Evolutionary conservation across 257 asterid genomes (phyloP).

Genomic region (Anisodus tanguticus): DNA sequence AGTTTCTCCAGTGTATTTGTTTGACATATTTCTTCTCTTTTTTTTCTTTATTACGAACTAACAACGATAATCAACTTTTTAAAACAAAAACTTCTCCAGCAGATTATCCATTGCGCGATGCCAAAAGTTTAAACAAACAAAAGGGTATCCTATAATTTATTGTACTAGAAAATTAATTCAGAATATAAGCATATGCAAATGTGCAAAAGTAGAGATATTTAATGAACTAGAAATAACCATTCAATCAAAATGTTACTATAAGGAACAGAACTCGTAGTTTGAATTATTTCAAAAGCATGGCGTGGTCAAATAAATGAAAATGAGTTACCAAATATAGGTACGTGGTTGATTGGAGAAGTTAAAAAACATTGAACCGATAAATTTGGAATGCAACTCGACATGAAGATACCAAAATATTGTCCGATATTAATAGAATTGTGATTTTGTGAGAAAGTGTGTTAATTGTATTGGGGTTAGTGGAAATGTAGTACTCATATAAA

Average conservation of each 20-base stretch:
- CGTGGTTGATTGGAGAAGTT: too few species aligned
- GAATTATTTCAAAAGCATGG: neutral
- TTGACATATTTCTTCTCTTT: neutral
- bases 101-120: too few species aligned
- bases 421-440: neutral
- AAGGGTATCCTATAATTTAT: too few species aligned
- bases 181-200: too few species aligned
- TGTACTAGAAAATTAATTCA: too few species aligned
- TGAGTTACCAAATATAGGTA: too few species aligned
- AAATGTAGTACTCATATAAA: conserved; percentile 20
- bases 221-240: too few species aligned
- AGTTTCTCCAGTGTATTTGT: neutral
- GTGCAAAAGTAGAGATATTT: too few species aligned
- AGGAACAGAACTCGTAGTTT: neutral
- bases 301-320: neutral
- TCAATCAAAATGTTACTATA: neutral
- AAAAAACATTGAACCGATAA: neutral
- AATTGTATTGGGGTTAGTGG: conserved; percentile 12
- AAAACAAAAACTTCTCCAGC: neutral
- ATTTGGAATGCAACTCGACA: conserved; percentile 19
- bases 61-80: neutral
- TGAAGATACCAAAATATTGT: conserved; percentile 26
- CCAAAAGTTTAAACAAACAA: too few species aligned
- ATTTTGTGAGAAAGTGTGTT: conserved; percentile 17
- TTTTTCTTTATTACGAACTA: neutral